Evolutionary conservation across 176 grass and related monocot species (phyloP).

Genomic region (Melocanna baccifera): DNA sequence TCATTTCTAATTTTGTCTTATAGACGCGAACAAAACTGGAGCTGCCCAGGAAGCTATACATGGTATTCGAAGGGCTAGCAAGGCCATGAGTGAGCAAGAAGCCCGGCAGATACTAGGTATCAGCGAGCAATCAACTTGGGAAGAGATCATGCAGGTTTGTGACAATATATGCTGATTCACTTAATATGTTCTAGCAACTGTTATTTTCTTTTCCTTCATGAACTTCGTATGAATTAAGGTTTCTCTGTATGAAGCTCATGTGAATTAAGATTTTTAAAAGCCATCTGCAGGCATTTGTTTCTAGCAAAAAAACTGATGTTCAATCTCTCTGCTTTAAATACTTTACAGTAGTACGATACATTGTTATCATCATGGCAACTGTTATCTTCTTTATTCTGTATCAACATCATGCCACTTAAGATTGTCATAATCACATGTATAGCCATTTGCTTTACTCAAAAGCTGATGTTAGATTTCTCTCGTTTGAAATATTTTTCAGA

Average conservation of each 20-base stretch:
- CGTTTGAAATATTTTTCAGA: constrained; percentile 50
- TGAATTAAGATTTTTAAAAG: background rate
- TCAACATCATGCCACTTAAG: background rate
- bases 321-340: background rate
- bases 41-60: constrained; percentile 75
- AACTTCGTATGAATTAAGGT: background rate
- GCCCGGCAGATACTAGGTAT: constrained; percentile 78
- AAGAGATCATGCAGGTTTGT: constrained; percentile 66
- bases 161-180: background rate
- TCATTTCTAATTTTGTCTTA: background rate
- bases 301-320: background rate
- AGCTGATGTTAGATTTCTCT: background rate
- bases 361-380: background rate
- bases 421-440: background rate
- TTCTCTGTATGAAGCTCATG: background rate
- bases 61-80: constrained; percentile 68
- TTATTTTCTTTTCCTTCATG: background rate
- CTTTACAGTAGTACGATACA: constrained; percentile 46
- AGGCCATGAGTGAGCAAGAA: constrained; percentile 83
- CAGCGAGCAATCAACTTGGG: constrained; percentile 63
- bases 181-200: background rate
- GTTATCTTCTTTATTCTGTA: background rate
- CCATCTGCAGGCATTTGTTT: background rate
- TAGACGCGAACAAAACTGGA: constrained; percentile 86
- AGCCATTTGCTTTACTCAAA: background rate